Conservation (phyloP, 2,329 filamentous ascomycete species). For the Fusarium fracticaudum region DNA sequence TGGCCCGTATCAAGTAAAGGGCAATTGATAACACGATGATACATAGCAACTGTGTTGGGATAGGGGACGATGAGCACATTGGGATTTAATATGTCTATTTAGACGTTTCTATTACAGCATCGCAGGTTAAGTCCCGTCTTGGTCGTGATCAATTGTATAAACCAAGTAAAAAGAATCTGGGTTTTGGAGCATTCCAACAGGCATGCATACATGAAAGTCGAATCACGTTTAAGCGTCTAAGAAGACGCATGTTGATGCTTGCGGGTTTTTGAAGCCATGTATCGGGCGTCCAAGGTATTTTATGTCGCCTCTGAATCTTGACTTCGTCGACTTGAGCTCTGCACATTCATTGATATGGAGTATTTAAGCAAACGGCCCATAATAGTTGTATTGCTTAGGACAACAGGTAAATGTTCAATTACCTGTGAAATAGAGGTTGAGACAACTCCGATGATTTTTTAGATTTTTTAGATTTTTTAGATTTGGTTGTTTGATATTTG, state of each 20-base stretch:
- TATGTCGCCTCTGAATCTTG: not conserved
- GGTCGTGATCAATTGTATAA: constrained; percentile 1
- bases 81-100: constrained; percentile 10
- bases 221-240: not conserved
- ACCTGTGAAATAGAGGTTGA: not conserved
- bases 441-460: not conserved
- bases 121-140: not conserved
- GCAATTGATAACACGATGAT: not conserved
- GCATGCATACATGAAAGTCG: constrained; percentile 4
- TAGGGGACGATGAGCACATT: not conserved
- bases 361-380: not conserved
- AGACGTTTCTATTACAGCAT: not conserved
- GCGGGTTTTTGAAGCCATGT: not conserved
- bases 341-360: not conserved
- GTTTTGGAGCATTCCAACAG: not conserved
- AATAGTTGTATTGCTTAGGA: not conserved
- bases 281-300: not conserved
- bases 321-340: not conserved
- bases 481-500: not conserved
- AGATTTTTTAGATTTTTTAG: too few species aligned
- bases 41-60: constrained; percentile 9
- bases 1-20: constrained; percentile 67
- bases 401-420: not conserved
- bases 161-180: not conserved
- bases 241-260: not conserved